phyloP scores from a whole-genome alignment of 352 stramenopile genomes.

The Poterioochromonas sp. region DNA sequence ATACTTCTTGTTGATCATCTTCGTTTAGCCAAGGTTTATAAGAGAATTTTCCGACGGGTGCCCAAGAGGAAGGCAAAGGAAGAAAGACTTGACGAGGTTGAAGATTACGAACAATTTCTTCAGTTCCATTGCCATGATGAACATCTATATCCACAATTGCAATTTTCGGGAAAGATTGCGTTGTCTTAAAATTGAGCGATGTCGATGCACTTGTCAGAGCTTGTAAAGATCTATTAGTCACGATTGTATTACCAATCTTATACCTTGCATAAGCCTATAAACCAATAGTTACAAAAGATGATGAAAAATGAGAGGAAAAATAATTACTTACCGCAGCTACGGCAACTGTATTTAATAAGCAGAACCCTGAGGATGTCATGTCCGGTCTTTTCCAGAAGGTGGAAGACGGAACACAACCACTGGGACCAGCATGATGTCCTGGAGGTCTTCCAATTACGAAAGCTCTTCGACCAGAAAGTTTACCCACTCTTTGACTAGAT shows the following conservation, averaged over 20 bases:
- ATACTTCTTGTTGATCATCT: constrained; percentile 80
- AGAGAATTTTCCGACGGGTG: constrained; percentile 49
- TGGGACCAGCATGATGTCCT: constrained; percentile 22
- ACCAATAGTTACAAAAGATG: constrained; percentile 4
- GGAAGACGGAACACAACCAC: not conserved
- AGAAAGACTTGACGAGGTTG: constrained; percentile 34
- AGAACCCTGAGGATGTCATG: constrained; percentile 75
- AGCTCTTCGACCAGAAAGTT: not conserved
- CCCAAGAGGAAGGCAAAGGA: constrained; percentile 54
- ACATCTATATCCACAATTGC: constrained; percentile 97
- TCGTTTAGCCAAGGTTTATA: constrained; percentile 94
- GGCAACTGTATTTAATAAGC: constrained; percentile 93
- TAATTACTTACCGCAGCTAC: constrained; percentile 65
- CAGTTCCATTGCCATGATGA: constrained; percentile 88
- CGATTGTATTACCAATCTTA: constrained; percentile 35
- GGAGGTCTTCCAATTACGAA: constrained; percentile 26
- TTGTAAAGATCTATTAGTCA: no score
- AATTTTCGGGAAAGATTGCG: constrained; percentile 46
- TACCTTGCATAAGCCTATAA: not conserved
- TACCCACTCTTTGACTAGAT: not conserved
- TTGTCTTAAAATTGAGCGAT: no score
- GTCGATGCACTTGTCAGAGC: no score
- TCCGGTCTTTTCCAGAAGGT: not conserved
- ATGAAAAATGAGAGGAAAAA: not conserved
- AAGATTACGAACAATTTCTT: constrained; percentile 85